Percentiles rank a stretch among this genome's conserved stretches.
Evolutionary conservation across 345 rosid genomes (phyloP).

Genomic region (Murraya paniculata): DNA sequence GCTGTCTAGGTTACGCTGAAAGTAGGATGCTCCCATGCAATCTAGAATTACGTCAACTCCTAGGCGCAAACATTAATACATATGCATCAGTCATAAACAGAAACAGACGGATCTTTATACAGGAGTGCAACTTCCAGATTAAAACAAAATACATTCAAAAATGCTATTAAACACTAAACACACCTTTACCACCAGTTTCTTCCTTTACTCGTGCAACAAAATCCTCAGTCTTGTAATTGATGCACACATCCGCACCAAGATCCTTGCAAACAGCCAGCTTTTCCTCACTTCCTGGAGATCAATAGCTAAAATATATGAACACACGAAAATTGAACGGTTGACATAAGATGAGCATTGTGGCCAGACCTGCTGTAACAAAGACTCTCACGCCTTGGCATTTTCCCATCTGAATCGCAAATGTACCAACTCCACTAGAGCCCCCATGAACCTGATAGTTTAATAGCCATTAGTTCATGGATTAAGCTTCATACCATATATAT

Average conservation of each 20-base stretch:
- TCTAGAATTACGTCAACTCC: slow-evolving; percentile 87
- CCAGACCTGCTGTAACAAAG: slow-evolving; percentile 82
- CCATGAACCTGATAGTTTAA: slow-evolving; percentile 69
- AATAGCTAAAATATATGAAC: neutral
- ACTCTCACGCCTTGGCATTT: slow-evolving; percentile 63
- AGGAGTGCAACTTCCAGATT: neutral
- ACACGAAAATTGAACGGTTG: neutral
- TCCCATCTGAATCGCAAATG: slow-evolving; percentile 87
- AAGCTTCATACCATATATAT: neutral
- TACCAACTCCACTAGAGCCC: slow-evolving; percentile 93
- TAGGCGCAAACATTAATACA: neutral
- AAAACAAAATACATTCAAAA: slow-evolving; percentile 1
- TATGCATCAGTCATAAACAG: neutral
- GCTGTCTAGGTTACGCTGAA: slow-evolving; percentile 75
- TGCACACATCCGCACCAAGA: slow-evolving; percentile 86
- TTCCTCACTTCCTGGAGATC: slow-evolving; percentile 62
- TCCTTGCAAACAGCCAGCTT: slow-evolving; percentile 80
- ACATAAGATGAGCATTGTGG: neutral
- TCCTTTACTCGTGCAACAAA: slow-evolving; percentile 76
- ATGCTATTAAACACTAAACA: slow-evolving; percentile 9
- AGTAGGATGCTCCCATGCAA: slow-evolving; percentile 75
- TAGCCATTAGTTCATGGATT: slow-evolving; percentile 6
- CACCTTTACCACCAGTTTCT: slow-evolving; percentile 87
- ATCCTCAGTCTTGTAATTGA: slow-evolving; percentile 90
- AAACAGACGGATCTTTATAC: neutral